These are phyloP conservation scores for Theileria orientalis DNA, from an alignment of 169 alveolate genomes.

Conservation along the genomic window DNA sequence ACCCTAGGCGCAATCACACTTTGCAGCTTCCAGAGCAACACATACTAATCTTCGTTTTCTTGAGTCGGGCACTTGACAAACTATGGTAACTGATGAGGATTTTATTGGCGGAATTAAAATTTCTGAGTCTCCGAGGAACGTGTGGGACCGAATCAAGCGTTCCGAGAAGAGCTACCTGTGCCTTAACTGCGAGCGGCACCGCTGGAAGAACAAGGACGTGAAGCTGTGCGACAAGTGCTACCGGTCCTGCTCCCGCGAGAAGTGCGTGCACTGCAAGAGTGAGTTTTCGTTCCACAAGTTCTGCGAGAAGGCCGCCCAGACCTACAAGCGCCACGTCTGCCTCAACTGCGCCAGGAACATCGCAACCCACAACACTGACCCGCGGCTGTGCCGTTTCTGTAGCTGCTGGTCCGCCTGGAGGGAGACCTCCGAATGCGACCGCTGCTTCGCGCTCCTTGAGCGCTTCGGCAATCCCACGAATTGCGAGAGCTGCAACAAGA, in stretches of 20 bases:
- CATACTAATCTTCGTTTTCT: no score
- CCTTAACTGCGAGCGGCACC: constrained; percentile 49
- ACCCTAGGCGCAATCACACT: no score
- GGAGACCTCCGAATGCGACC: constrained; percentile 52
- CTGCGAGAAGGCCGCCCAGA: constrained; percentile 52
- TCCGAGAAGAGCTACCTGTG: constrained; percentile 39
- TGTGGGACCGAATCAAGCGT: constrained; percentile 47
- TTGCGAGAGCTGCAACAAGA: constrained; percentile 57
- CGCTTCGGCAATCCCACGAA: constrained; percentile 47
- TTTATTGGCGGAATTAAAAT: no score
- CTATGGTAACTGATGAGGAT: no score
- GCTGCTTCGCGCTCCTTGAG: constrained; percentile 38
- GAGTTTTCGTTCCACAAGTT: constrained; percentile 40
- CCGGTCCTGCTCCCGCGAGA: constrained; percentile 8
- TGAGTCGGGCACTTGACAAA: no score
- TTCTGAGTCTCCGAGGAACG: no score
- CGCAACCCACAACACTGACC: constrained; percentile 55
- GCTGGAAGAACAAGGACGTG: constrained; percentile 35
- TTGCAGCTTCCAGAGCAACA: no score
- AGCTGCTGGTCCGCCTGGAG: constrained; percentile 67
- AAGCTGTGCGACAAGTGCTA: constrained; percentile 50
- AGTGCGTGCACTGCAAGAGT: constrained; percentile 59
- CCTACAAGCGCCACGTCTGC: constrained; percentile 43
- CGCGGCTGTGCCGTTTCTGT: constrained; percentile 57
- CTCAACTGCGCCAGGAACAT: constrained; percentile 55